Evolutionary conservation across 805 yeast genomes (phyloP).

Genomic region (Yamadazyma sp.): DNA sequence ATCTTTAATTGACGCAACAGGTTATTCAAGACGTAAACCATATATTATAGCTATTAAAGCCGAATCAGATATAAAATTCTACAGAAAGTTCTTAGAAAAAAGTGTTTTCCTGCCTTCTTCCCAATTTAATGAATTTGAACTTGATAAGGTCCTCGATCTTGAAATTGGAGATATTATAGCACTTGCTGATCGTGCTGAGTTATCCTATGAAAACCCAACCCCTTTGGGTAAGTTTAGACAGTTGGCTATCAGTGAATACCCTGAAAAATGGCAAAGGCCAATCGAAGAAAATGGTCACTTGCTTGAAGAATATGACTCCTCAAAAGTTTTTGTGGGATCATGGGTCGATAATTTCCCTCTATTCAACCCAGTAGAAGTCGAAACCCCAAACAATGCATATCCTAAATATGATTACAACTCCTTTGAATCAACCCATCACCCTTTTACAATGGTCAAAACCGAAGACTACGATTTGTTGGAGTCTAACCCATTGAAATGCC

Average conservation of each 20-base stretch:
- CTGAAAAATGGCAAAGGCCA: slow-evolving; percentile 47
- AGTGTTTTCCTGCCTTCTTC: slow-evolving; percentile 16
- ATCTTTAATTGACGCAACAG: slow-evolving; percentile 33
- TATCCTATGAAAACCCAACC: slow-evolving; percentile 89
- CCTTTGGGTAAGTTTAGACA: slow-evolving; percentile 89
- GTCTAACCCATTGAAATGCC: slow-evolving; percentile 56
- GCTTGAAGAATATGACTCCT: slow-evolving; percentile 16
- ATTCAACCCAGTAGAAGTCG: slow-evolving; percentile 67
- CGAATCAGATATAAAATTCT: slow-evolving; percentile 47
- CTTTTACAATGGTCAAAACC: slow-evolving; percentile 87
- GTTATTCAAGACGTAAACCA: slow-evolving; percentile 60
- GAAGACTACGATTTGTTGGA: slow-evolving; percentile 61
- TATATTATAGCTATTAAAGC: slow-evolving; percentile 48
- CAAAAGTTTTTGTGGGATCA: slow-evolving; percentile 52
- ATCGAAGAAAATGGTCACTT: slow-evolving; percentile 15
- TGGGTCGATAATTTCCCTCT: slow-evolving; percentile 96
- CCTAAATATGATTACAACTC: slow-evolving; percentile 55
- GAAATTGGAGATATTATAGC: slow-evolving; percentile 73
- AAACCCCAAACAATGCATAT: slow-evolving; percentile 8
- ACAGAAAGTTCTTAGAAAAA: slow-evolving; percentile 29
- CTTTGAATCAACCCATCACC: slow-evolving; percentile 86
- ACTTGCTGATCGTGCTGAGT: slow-evolving; percentile 64
- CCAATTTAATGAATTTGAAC: slow-evolving; percentile 14
- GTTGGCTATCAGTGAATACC: slow-evolving; percentile 56
- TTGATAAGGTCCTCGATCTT: slow-evolving; percentile 35